Base-by-base conservation (phyloP, 257 asterid genomes). In the Galeopsis tetrahit region DNA sequence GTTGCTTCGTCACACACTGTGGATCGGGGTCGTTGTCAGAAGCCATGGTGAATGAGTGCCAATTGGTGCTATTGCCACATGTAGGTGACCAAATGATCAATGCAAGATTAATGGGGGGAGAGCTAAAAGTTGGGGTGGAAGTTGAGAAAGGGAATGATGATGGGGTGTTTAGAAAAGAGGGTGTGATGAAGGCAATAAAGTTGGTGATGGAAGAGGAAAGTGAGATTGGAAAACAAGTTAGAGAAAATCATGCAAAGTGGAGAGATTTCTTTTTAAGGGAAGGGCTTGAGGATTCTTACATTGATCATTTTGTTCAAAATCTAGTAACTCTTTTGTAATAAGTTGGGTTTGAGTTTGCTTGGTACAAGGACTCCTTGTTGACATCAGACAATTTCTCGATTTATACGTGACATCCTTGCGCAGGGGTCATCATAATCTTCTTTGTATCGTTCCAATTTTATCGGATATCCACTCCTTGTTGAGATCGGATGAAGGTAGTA, bases 1-100 rank as follows among this genome's bases (percentile, higher is more conserved):
- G 90, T 7, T 82, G 84, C 33, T 85, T 85, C 55, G 80, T 85
- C 5, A 81, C 86, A 0, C 90, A 85, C 13, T 78, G 90, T 28
- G 88, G 88, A 34, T 73, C 46, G 39, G 86, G 84, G 0, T 85
- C 86, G 7, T 7, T 68, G 55, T 77, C 78, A 14, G 88, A 85
- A 75, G 88, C 67, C 8, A 4, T 80, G 80, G 67, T 64, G 80
- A 85, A 63, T 35, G 78, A 74, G 57, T 78, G 86, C 7, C 83
- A 63, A 11, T 7, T 85, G 51, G 90, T 85, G 67, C 42, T 69
- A 3, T 2, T 81, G 71, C 86, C 88, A 3, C 78, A 80, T 2
- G 10, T 6, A 0, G 80, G 63, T 0, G 88, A 85, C 38, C 86
- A 85, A 2, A 9, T 42, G 11, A 49, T 83, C 33, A 66, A 83